phyloP scores from a whole-genome alignment of 148 eudicot genomes.

The Rhododendron simsii region DNA sequence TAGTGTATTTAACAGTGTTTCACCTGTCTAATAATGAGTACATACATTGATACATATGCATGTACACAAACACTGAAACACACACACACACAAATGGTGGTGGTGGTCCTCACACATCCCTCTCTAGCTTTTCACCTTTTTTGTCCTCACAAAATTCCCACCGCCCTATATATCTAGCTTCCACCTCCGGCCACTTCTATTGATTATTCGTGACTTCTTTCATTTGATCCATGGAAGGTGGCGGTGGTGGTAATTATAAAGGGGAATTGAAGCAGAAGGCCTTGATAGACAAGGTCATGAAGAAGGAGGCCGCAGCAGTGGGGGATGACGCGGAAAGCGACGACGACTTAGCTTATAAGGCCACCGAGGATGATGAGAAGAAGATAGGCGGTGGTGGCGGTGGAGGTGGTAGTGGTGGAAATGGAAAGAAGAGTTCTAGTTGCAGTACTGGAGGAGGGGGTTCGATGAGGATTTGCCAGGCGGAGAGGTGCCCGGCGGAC shows the following conservation, averaged over 20 bases:
- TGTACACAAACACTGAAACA: not conserved
- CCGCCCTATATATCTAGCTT: conserved; percentile 12
- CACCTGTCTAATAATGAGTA: not conserved
- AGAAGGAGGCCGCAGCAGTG: conserved; percentile 23
- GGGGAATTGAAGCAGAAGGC: not conserved
- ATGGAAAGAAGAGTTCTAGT: not conserved
- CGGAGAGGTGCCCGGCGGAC: conserved; percentile 38
- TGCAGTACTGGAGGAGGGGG: not conserved
- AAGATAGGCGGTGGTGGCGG: not conserved
- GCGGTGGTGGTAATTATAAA: not conserved
- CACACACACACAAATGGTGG: conserved; percentile 37
- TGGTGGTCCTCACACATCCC: conserved; percentile 35
- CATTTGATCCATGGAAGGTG: conserved; percentile 9
- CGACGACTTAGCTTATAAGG: not conserved
- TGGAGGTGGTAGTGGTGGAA: not conserved
- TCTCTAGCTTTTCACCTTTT: conserved; percentile 25
- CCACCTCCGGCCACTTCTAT: not conserved
- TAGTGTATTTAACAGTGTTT: not conserved
- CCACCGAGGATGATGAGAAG: conserved; percentile 4
- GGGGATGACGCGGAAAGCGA: conserved; percentile 15
- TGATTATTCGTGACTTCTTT: not conserved
- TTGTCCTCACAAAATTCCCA: conserved; percentile 21
- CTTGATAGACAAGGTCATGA: conserved; percentile 2
- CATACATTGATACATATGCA: conserved; percentile 2
- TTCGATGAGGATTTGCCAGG: conserved; percentile 27